Evolutionary conservation across 2,329 filamentous ascomycete genomes (phyloP).

Genomic region (Exophiala viscosa): DNA sequence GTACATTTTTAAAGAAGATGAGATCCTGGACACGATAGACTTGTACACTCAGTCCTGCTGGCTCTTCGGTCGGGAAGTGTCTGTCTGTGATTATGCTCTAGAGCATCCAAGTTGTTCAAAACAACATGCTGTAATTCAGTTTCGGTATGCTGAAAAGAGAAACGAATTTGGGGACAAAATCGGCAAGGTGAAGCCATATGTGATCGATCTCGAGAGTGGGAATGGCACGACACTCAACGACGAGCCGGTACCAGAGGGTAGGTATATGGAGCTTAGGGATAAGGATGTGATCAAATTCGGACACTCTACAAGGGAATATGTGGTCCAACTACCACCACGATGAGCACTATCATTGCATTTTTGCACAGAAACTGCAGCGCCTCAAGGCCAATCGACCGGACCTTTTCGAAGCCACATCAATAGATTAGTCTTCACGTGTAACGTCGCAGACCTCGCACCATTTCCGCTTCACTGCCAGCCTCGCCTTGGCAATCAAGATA

Average conservation of each 20-base stretch:
- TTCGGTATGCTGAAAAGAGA: slow-evolving; percentile 75
- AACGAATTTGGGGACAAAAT: slow-evolving; percentile 84
- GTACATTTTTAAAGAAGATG: slow-evolving; percentile 83
- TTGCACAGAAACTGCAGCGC: not conserved
- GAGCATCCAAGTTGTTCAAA: slow-evolving; percentile 93
- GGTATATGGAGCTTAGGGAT: slow-evolving; percentile 81
- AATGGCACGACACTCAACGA: slow-evolving; percentile 86
- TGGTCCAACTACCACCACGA: slow-evolving; percentile 71
- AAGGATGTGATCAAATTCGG: slow-evolving; percentile 90
- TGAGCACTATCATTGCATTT: not conserved
- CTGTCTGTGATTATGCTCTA: slow-evolving; percentile 76
- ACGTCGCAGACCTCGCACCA: too few relatives aligned
- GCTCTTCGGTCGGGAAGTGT: slow-evolving; percentile 76
- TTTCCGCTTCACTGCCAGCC: too few relatives aligned
- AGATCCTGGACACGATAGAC: slow-evolving; percentile 77
- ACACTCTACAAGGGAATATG: slow-evolving; percentile 84
- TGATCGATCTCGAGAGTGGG: slow-evolving; percentile 89
- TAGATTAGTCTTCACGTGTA: too few relatives aligned
- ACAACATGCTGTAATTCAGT: slow-evolving; percentile 94
- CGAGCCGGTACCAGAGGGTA: slow-evolving; percentile 65
- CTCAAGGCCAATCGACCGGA: too few relatives aligned
- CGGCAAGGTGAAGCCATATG: slow-evolving; percentile 76
- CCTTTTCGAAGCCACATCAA: too few relatives aligned
- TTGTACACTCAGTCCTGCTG: slow-evolving; percentile 77
- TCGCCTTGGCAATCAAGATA: too few relatives aligned